phyloP scores from a whole-genome alignment of 345 rosid genomes.

The Pseudoturritis turrita region DNA sequence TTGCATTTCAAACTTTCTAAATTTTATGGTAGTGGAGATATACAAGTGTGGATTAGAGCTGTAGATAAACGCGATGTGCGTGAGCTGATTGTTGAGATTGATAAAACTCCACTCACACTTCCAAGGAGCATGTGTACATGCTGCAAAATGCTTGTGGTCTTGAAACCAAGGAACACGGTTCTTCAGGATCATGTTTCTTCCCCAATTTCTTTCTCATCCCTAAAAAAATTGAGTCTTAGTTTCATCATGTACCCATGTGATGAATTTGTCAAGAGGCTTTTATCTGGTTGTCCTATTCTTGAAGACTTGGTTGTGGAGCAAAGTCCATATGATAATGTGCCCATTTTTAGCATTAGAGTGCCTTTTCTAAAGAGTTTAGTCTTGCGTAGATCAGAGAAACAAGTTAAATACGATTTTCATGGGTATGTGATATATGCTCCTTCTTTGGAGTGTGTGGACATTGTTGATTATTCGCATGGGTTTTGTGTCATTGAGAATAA shows the following conservation, averaged over 20 bases:
- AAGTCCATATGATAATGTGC: not conserved
- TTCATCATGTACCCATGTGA: not conserved
- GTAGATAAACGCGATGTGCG: not conserved
- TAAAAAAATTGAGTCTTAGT: not conserved
- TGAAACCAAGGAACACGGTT: not conserved
- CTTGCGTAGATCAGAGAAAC: no score
- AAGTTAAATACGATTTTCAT: no score
- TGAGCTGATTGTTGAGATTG: not conserved
- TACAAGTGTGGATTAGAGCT: not conserved
- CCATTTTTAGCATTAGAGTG: not conserved
- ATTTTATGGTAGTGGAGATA: not conserved
- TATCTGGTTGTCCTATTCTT: constrained; percentile 21
- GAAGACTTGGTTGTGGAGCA: not conserved
- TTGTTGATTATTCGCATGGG: no score
- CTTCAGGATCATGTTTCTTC: not conserved
- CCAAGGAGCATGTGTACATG: not conserved
- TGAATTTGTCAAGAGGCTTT: not conserved
- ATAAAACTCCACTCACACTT: not conserved
- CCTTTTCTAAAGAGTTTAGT: not conserved
- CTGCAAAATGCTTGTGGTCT: not conserved
- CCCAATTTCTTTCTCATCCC: not conserved
- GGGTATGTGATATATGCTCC: no score
- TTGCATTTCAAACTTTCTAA: not conserved
- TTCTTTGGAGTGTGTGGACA: no score
- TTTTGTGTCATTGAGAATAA: no score